Evolutionary conservation across 352 stramenopile species (phyloP).

Genomic region (Phytophthora sansomeana): DNA sequence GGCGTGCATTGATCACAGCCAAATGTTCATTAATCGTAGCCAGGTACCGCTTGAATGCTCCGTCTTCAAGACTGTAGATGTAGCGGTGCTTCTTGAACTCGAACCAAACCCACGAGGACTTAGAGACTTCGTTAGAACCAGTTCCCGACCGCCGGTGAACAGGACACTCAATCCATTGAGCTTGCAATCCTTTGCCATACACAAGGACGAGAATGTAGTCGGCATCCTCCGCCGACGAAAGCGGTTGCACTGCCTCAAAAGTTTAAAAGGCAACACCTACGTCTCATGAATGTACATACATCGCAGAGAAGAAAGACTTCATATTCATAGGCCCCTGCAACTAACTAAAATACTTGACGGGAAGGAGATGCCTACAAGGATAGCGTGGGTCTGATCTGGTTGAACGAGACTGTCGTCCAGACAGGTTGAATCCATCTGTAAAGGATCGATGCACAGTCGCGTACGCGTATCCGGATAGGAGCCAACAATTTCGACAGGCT

Average conservation of each 20-base stretch:
- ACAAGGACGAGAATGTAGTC: slow-evolving; percentile 60
- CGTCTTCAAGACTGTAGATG: slow-evolving; percentile 57
- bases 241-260: slow-evolving; percentile 1
- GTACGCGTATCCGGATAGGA: not conserved
- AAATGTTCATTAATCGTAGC: slow-evolving; percentile 52
- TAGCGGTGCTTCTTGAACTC: slow-evolving; percentile 83
- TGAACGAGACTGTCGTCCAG: not conserved
- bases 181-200: slow-evolving; percentile 46
- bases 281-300: slow-evolving; percentile 1
- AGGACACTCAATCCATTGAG: slow-evolving; percentile 50
- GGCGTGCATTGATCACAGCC: slow-evolving; percentile 27
- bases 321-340: not conserved
- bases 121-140: not conserved
- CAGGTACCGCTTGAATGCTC: slow-evolving; percentile 63
- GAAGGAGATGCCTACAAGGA: not conserved
- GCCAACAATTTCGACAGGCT: not conserved
- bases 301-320: not conserved
- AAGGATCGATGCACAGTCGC: not conserved
- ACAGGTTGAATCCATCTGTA: slow-evolving; percentile 11
- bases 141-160: slow-evolving; percentile 23
- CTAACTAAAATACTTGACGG: not conserved
- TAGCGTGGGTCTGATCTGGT: not conserved
- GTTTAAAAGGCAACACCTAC: not conserved
- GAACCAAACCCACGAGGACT: slow-evolving; percentile 57
- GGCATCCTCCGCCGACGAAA: slow-evolving; percentile 40